A percentile compares a stretch with the other conserved stretches of the same genome.
phyloP scores from a whole-genome alignment of 2,329 filamentous ascomycete species.

The Stagonosporopsis chrysanthemi region DNA sequence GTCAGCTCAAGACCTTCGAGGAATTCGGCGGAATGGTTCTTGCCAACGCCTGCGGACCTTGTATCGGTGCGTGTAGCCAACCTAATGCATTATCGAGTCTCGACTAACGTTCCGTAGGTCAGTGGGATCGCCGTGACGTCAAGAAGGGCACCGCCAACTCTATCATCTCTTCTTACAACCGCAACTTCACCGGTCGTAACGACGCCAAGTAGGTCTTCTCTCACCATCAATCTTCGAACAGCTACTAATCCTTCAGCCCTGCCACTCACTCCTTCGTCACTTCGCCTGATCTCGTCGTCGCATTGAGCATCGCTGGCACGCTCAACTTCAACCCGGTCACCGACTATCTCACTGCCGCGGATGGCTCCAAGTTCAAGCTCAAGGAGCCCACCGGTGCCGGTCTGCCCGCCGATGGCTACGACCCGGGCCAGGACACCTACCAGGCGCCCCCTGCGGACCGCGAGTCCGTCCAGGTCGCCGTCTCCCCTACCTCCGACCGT shows the following conservation, averaged over 20 bases:
- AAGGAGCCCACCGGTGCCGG: slow-evolving; percentile 79
- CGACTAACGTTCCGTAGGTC: slow-evolving; percentile 47
- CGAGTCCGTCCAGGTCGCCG: slow-evolving; percentile 74
- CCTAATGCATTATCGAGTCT: slow-evolving; percentile 7
- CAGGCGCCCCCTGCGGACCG: slow-evolving; percentile 90
- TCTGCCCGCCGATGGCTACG: slow-evolving; percentile 83
- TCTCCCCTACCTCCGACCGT: slow-evolving; percentile 89
- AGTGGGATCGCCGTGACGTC: slow-evolving; percentile 94
- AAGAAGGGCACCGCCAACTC: slow-evolving; percentile 96
- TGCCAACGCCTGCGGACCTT: slow-evolving; percentile 82
- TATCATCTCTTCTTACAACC: slow-evolving; percentile 99
- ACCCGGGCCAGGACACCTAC: slow-evolving; percentile 92
- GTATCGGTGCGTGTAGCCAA: background rate
- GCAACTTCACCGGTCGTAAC: slow-evolving; percentile 99
- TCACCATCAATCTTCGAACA: background rate
- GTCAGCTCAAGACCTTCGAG: slow-evolving; percentile 92
- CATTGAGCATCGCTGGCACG: slow-evolving; percentile 81
- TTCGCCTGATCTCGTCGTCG: slow-evolving; percentile 88
- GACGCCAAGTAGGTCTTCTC: slow-evolving; percentile 70
- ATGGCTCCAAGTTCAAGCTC: slow-evolving; percentile 95
- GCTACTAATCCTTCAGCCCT: background rate
- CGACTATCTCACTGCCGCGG: background rate
- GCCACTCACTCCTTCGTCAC: slow-evolving; percentile 93
- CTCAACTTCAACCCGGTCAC: slow-evolving; percentile 93
- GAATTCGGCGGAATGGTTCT: slow-evolving; percentile 95